Conservation (phyloP, 495 filamentous ascomycete species). For the Xylaria longipes region DNA sequence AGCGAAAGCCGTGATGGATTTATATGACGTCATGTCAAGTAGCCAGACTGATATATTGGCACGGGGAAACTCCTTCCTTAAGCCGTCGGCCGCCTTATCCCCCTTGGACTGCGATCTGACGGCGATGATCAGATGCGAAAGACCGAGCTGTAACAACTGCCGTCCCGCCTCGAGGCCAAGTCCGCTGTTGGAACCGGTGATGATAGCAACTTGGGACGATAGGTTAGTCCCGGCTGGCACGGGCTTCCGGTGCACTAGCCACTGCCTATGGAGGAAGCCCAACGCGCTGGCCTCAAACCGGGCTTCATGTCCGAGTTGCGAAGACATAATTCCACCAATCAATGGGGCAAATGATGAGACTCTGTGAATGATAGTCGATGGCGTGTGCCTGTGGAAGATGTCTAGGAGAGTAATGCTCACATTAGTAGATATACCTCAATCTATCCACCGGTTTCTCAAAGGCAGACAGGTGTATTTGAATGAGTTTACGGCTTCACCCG, state of each 20-base stretch:
- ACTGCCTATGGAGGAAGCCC: conserved; percentile 38
- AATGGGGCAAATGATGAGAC: not conserved
- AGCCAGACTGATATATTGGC: conserved; percentile 53
- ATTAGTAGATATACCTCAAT: not conserved
- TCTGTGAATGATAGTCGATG: not conserved
- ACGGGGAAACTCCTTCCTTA: conserved; percentile 44
- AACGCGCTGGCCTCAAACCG: conserved; percentile 25
- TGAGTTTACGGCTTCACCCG: not conserved
- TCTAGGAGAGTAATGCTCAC: not conserved
- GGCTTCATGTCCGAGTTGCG: conserved; percentile 29
- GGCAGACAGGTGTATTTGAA: not conserved
- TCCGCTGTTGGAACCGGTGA: conserved; percentile 64
- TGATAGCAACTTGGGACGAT: conserved; percentile 52
- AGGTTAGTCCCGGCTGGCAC: conserved; percentile 32
- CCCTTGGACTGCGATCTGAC: conserved; percentile 58
- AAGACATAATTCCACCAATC: conserved; percentile 27
- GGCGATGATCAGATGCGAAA: conserved; percentile 58
- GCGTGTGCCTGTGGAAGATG: not conserved
- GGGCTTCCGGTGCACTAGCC: conserved; percentile 32
- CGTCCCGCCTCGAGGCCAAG: conserved; percentile 59
- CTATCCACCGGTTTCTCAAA: not conserved
- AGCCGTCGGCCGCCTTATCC: conserved; percentile 45
- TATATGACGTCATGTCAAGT: conserved; percentile 57
- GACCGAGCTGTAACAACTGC: conserved; percentile 54
- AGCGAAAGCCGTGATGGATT: conserved; percentile 52